Percentiles rank a stretch among this genome's conserved stretches.
These are phyloP conservation scores for Flueggea neowawraea DNA, from an alignment of 441 rosid genomes.

Conservation along the genomic window DNA sequence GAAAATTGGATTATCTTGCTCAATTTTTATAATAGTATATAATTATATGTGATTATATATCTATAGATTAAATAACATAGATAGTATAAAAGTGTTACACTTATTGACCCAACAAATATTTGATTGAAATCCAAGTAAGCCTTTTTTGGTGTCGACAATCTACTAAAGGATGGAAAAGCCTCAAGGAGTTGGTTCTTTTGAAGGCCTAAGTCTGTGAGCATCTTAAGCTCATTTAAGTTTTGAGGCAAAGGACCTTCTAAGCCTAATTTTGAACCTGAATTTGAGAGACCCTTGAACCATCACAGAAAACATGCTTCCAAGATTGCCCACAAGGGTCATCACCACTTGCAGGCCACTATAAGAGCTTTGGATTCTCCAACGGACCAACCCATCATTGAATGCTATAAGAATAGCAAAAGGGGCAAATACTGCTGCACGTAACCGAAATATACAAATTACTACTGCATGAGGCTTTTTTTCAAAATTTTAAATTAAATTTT, in stretches of 20 bases:
- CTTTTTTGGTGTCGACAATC: conserved; percentile 37
- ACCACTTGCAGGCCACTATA: conserved; percentile 57
- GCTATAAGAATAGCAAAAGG: conserved; percentile 47
- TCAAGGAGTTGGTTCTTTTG: conserved; percentile 63
- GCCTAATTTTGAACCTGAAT: conserved; percentile 54
- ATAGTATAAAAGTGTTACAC: no score
- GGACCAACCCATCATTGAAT: conserved; percentile 54
- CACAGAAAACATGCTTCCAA: conserved; percentile 52
- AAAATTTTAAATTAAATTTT: no score
- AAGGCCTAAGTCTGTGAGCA: conserved; percentile 48
- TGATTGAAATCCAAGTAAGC: conserved; percentile 55
- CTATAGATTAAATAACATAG: no score
- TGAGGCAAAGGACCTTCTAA: conserved; percentile 59
- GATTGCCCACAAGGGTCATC: conserved; percentile 66
- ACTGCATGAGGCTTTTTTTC: no score
- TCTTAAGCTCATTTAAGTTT: conserved; percentile 47
- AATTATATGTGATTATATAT: no score
- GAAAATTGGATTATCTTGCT: no score
- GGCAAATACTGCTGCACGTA: no score
- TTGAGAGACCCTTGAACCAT: conserved; percentile 43
- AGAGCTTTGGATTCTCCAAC: conserved; percentile 64
- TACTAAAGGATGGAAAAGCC: conserved; percentile 48
- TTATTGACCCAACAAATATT: no score
- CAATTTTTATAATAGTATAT: no score
- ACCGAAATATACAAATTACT: no score